Conservation (phyloP, 1,139 yeast species). For the Suhomyces bokatorum region DNA sequence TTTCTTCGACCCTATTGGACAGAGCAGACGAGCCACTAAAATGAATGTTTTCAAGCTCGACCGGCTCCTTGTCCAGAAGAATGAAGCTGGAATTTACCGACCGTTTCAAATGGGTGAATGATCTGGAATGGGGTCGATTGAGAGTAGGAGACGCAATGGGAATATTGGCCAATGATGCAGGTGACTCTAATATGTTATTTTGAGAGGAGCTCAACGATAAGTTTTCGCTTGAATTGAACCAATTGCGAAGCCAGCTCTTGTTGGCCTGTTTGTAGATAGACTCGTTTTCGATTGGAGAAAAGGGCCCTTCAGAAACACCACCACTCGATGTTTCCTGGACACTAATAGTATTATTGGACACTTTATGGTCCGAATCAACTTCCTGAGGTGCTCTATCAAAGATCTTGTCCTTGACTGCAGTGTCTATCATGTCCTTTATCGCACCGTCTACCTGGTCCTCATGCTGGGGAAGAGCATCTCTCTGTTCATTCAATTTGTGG, state of each 20-base stretch:
- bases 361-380: too few relatives aligned
- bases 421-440: slow-evolving; percentile 11
- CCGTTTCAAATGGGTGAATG: slow-evolving; percentile 9
- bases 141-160: not conserved
- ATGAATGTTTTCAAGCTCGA: slow-evolving; percentile 11
- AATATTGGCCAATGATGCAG: slow-evolving; percentile 7
- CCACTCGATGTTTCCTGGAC: not conserved
- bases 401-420: slow-evolving; percentile 13
- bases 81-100: not conserved
- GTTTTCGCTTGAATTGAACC: slow-evolving; percentile 24
- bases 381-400: not conserved
- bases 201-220: slow-evolving; percentile 5
- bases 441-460: slow-evolving; percentile 7
- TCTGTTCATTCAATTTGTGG: slow-evolving; percentile 26
- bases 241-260: slow-evolving; percentile 20
- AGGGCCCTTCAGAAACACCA: too few relatives aligned
- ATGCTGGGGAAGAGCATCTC: not conserved
- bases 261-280: slow-evolving; percentile 7
- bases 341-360: not conserved
- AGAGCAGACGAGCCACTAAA: not conserved
- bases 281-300: too few relatives aligned
- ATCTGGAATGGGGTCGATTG: slow-evolving; percentile 11
- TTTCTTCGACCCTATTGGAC: not conserved
- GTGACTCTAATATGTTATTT: not conserved
- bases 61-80: slow-evolving; percentile 6